Base-by-base conservation (phyloP, 2,329 filamentous ascomycete genomes). In the Herpotrichia juniperi region DNA sequence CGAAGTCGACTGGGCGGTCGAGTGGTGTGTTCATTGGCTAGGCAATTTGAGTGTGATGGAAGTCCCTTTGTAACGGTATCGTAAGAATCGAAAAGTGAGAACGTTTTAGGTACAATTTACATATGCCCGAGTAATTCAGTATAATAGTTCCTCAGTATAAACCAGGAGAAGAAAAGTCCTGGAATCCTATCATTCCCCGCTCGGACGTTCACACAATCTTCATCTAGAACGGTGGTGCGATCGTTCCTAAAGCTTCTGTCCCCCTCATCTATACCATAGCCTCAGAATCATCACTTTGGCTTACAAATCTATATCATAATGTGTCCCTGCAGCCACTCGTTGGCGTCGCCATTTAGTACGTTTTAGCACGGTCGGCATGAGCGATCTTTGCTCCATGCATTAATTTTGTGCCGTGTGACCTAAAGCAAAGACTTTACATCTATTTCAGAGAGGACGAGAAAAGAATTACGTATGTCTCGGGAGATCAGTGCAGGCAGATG, bases 201-300 rank as follows among this genome's bases (percentile, higher is more conserved):
- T 55, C 50, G 6, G 57, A 66, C 42, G 34, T 62, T 45, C 59
- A 66, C 45, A 51, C 40, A 17, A 42, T 59, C 22, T 64, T 54
- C 50, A 56, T 63, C 46, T 34, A 51, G 45, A 50, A 57, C 31
- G 49, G 50, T 19, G 53, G 64, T 44, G 57, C 50, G 16, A 48
- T 64, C 16, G 55, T 62, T 26, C 55, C 62, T 19, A 58, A 57
- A 47, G 30, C 22, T 28, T 56, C 53, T 21, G 24, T 14, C 46
- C 46, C 56, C 32, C 42, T 58, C 26, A 42, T 50, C 25, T 56
- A 60, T 46, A 49, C 58, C 16, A 25, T 54, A 7, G 46, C 42
- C 19, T 42, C 54, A 12, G 46, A 17, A 7, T 40, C 25, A 17
- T 49, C 44, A 12, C 30, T 40, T n/a, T 25, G 59, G 37, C 56